Evolutionary conservation across 371 early-diverging fungal genomes (phyloP).

Genomic region (Modicella reniformis): DNA sequence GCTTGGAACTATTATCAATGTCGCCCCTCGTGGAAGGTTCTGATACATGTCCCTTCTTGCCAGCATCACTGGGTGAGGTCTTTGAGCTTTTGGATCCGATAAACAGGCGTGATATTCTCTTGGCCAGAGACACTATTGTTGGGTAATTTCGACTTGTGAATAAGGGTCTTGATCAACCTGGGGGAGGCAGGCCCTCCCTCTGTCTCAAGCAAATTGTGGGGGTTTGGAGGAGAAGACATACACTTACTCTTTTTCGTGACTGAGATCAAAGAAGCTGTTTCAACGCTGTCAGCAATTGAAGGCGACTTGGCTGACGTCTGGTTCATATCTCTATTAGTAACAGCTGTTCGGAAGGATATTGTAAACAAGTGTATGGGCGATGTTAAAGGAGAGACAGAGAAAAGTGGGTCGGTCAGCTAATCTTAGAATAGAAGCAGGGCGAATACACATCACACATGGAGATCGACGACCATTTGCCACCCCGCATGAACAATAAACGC

Average conservation of each 20-base stretch:
- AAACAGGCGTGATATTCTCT: conserved; percentile 41
- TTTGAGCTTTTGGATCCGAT: conserved; percentile 20
- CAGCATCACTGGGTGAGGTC: not conserved
- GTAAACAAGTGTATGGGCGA: not conserved
- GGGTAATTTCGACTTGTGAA: not conserved
- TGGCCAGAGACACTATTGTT: conserved; percentile 33
- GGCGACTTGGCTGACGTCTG: conserved; percentile 1
- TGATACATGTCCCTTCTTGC: not conserved
- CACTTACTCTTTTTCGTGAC: conserved; percentile 18
- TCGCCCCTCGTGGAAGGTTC: conserved; percentile 10
- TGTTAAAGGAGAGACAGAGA: conserved; percentile 1
- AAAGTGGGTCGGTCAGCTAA: not conserved
- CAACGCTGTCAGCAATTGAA: not conserved
- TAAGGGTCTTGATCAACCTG: not conserved
- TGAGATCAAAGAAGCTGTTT: conserved; percentile 9
- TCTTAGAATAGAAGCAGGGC: not conserved
- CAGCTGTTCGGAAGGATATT: conserved; percentile 7
- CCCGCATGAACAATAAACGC: not conserved
- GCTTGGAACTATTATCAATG: conserved; percentile 9
- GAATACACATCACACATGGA: not conserved
- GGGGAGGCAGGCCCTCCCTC: no score
- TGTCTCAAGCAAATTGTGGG: no score
- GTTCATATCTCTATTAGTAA: conserved; percentile 18
- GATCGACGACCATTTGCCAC: not conserved
- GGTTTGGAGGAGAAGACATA: no score